Percentiles rank a stretch among this genome's conserved stretches.
Evolutionary conservation across 2,329 filamentous ascomycete species (phyloP).

Genomic region (Amesomyces nigricolor): DNA sequence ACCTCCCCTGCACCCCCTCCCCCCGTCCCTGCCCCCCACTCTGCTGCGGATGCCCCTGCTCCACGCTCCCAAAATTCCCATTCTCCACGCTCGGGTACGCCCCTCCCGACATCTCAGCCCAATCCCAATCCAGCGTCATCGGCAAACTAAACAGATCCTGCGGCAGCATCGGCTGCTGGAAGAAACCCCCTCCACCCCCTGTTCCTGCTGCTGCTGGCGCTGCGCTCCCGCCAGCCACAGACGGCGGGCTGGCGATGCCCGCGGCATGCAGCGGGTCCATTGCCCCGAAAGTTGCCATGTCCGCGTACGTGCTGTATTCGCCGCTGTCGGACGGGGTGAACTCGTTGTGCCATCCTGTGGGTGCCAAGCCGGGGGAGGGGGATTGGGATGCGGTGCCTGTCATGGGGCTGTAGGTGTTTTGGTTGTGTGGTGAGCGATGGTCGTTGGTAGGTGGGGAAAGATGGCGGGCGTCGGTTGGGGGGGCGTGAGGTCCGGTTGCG

Average conservation of each 20-base stretch:
- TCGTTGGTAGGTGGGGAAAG: slow-evolving; percentile 28
- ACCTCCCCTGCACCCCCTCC: background rate
- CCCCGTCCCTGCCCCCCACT: background rate
- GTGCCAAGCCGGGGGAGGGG: slow-evolving; percentile 41
- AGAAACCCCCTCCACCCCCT: slow-evolving; percentile 34
- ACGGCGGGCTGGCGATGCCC: slow-evolving; percentile 25
- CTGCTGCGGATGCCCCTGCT: background rate
- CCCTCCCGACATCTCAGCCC: slow-evolving; percentile 63
- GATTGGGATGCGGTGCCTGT: slow-evolving; percentile 34
- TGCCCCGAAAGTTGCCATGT: slow-evolving; percentile 41
- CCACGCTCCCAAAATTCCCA: slow-evolving; percentile 42
- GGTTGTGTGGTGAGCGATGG: slow-evolving; percentile 27
- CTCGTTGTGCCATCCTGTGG: slow-evolving; percentile 45
- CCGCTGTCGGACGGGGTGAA: slow-evolving; percentile 32
- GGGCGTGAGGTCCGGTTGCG: slow-evolving; percentile 21
- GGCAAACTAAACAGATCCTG: slow-evolving; percentile 94
- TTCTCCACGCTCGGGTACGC: slow-evolving; percentile 60
- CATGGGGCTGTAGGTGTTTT: slow-evolving; percentile 36
- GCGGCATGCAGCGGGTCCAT: slow-evolving; percentile 4
- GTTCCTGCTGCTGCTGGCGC: slow-evolving; percentile 19
- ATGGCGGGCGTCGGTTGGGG: slow-evolving; percentile 25
- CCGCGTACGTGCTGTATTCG: slow-evolving; percentile 39
- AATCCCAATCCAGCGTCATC: slow-evolving; percentile 90
- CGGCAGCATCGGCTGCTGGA: slow-evolving; percentile 83
- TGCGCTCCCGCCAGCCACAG: slow-evolving; percentile 29